phyloP scores from a whole-genome alignment of 2,329 filamentous ascomycete genomes.

The Fusarium odoratissimum region DNA sequence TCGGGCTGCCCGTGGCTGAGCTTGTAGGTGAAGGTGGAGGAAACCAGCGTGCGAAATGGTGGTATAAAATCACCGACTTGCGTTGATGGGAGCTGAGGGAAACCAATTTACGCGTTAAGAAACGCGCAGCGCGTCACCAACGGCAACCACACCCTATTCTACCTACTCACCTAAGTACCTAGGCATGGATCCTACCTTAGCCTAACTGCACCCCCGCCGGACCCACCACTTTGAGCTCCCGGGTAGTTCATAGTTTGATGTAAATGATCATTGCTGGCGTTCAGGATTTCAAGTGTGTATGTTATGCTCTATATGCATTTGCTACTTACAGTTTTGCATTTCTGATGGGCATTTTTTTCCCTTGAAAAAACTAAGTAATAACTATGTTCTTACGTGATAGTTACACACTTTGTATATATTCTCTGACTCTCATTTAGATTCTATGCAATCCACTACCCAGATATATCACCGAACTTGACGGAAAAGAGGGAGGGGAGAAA shows the following conservation, averaged over 20 bases:
- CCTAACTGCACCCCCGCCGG: background rate
- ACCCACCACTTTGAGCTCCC: slow-evolving; percentile 1
- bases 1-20: background rate
- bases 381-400: background rate
- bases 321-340: background rate
- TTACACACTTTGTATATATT: background rate
- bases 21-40: background rate
- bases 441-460: background rate
- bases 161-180: background rate
- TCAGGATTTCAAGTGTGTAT: background rate
- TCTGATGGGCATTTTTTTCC: too few species aligned
- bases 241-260: slow-evolving; percentile 2
- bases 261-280: background rate
- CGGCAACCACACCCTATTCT: slow-evolving; percentile 11
- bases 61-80: slow-evolving; percentile 8
- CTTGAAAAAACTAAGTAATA: background rate
- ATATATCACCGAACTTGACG: background rate
- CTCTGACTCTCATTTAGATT: too few species aligned
- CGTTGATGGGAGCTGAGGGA: slow-evolving; percentile 25
- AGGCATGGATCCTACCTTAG: background rate
- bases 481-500: background rate
- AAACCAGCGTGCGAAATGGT: background rate
- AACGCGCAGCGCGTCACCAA: slow-evolving; percentile 36
- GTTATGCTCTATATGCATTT: background rate
- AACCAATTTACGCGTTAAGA: slow-evolving; percentile 49